Base-by-base conservation (phyloP, 1,139 yeast species). In the Debaryomyces coudertii region DNA sequence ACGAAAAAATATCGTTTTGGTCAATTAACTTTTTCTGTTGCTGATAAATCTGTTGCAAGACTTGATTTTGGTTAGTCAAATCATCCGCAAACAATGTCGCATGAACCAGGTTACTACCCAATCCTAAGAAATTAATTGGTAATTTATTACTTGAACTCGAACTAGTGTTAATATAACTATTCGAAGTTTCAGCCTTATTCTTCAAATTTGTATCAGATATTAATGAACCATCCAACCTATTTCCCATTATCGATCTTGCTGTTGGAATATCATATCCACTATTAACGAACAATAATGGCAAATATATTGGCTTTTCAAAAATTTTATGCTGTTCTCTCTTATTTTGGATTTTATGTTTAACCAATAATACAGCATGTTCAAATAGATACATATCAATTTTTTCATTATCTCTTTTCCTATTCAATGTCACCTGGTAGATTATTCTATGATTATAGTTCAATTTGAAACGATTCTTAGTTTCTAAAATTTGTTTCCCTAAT, bases 271-370 rank as follows among this genome's bases (percentile, higher is more conserved):
- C 96, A 60, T 86, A 92, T 1, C 87, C 84, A 48, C 90, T 80
- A 36, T 90, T 82, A 14, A 85, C 81, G 58, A 84, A 87, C 49
- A 95, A 71, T 47, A 93, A 72, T 33, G 95, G 97, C 46, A 93
- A 73, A 39, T 96, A 97, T 42, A 95, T 88, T 6, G 99, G 99
- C 63, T 90, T 81, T 58, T 95, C 95, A 65, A 86, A 89, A 12
- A 93, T 97, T 61, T 90, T 88, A 58, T 87, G 87, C 52, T 87
- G 95, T 57, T 93, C 98, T 56, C 96, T 80, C 63, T 93, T 92
- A 62, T 90, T 90, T 50, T 89, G 90, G 27, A 87, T 76, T 65
- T 92, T 95, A 48, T 88, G 87, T 60, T 93, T 87, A 31, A 90
- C 92, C 65, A 93, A 85, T 50, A 95, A 70, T 36, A 93, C 64